Evolutionary conservation across 768 basidiomycete species (phyloP).

Genomic region (Mrakia blollopis): DNA sequence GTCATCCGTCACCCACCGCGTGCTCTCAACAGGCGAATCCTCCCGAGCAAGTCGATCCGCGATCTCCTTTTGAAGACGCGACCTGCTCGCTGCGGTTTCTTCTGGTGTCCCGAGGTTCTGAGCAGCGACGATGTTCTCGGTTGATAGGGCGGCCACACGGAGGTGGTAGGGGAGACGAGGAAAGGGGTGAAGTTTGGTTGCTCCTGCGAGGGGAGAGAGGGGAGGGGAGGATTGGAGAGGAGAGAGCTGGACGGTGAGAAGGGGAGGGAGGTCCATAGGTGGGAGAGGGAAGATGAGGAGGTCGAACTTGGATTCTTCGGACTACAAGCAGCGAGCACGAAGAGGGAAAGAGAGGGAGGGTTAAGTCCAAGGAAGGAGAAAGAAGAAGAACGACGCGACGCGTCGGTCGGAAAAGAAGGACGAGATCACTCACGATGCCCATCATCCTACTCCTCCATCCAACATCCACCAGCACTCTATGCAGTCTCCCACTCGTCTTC

Average conservation of each 20-base stretch:
- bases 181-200: too few relatives aligned
- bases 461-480: too few relatives aligned
- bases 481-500: background rate
- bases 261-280: background rate
- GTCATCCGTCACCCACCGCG: too few relatives aligned
- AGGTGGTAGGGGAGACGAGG: background rate
- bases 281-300: background rate
- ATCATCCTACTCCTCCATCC: too few relatives aligned
- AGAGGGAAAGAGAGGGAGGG: background rate
- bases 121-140: background rate
- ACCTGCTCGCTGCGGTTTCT: too few relatives aligned
- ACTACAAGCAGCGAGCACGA: background rate
- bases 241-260: background rate
- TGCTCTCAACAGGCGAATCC: too few relatives aligned
- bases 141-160: background rate
- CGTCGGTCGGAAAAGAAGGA: background rate
- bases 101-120: too few relatives aligned
- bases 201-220: too few relatives aligned
- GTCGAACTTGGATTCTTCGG: background rate
- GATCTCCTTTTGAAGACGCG: too few relatives aligned
- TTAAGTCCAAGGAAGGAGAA: too few relatives aligned
- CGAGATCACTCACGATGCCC: background rate
- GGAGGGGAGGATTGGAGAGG: background rate
- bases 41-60: too few relatives aligned
- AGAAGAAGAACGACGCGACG: too few relatives aligned